Base-by-base conservation (phyloP, 2,329 filamentous ascomycete species). In the Raffaelea albimanens region DNA sequence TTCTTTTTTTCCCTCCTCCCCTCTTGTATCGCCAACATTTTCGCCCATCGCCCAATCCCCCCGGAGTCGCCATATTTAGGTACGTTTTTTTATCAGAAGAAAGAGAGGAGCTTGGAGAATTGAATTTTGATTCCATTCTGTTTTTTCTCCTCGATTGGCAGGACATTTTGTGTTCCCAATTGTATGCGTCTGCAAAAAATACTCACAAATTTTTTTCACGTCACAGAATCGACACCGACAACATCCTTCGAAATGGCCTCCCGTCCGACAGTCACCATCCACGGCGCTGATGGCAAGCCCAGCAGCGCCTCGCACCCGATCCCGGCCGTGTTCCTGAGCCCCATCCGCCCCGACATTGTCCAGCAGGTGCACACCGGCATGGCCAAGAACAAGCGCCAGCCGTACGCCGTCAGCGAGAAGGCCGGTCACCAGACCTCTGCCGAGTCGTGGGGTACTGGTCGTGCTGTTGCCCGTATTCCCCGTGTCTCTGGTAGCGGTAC, bases 401-500 rank as follows among this genome's bases (percentile, higher is more conserved):
- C 93, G 63, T 98, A 98, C 74, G 83, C 93, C 67, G 93, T 98
- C 80, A 95, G 89, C 85, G 91, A 97, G 86, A 98, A 98, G 87
- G 93, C 93, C 69, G 93, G 93, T 79, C 93, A 98, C 79, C 93
- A 98, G 80, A 98, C 93, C 70, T 95, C 88, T 75, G 93, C 93
- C 69, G 93, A 98, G 82, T 98, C 94, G 61, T 98, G 93, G 93
- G 91, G 91, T 84, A 97, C 91, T 78, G 91, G 88, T 79, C 93
- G 93, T 76, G 93, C 93, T 73, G 93, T 98, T 68, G 94, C 93
- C 72, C 93, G 93, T 97, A 98, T 98, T 67, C 93, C 94, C 67
- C 93, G 93, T 96, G 93, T 98, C 72, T 97, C 93, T 69, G 93
- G 93, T 83, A 91, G 93, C 79, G 93, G 93, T 88, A 98, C 93